phyloP scores from a whole-genome alignment of 2,329 filamentous ascomycete genomes.

The Corynespora cassiicola region DNA sequence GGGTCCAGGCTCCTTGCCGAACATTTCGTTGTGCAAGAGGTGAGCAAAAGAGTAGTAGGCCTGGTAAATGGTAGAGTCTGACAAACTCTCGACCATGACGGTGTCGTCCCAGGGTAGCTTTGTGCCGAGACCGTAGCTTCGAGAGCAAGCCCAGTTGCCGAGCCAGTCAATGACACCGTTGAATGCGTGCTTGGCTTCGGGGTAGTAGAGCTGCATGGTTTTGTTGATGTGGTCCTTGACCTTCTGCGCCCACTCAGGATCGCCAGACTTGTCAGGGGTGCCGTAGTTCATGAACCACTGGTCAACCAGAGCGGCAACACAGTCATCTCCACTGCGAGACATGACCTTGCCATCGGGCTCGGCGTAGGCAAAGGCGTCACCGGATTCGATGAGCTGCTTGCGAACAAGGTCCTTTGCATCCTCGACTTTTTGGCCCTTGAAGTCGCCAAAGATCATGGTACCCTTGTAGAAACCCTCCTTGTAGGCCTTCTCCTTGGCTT shows the following conservation, averaged over 20 bases:
- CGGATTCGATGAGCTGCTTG: slow-evolving; percentile 75
- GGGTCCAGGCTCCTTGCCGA: slow-evolving; percentile 64
- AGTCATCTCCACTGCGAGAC: slow-evolving; percentile 88
- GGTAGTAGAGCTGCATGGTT: slow-evolving; percentile 79
- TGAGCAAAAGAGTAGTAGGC: slow-evolving; percentile 69
- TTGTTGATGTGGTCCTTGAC: slow-evolving; percentile 57
- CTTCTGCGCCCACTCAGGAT: slow-evolving; percentile 76
- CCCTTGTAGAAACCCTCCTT: slow-evolving; percentile 98
- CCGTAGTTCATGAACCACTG: slow-evolving; percentile 99
- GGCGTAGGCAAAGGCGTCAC: slow-evolving; percentile 87
- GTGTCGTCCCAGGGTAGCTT: slow-evolving; percentile 92
- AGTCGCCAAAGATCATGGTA: slow-evolving; percentile 85
- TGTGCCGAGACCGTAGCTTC: slow-evolving; percentile 90
- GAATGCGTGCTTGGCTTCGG: slow-evolving; percentile 65
- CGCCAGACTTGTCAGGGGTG: slow-evolving; percentile 66
- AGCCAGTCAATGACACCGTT: slow-evolving; percentile 90
- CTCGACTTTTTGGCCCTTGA: slow-evolving; percentile 85
- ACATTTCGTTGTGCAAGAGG: slow-evolving; percentile 81
- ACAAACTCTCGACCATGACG: slow-evolving; percentile 91
- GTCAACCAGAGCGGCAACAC: slow-evolving; percentile 89
- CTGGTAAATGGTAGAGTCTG: slow-evolving; percentile 93
- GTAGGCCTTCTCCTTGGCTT: slow-evolving; percentile 96
- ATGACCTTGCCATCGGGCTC: slow-evolving; percentile 91
- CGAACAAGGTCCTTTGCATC: slow-evolving; percentile 86
- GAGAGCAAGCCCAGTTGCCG: slow-evolving; percentile 83